Percentiles rank a stretch among this genome's conserved stretches.
These are phyloP conservation scores for Hansenula sp. DNA, from an alignment of 1,139 yeast genomes.

Conservation along the genomic window DNA sequence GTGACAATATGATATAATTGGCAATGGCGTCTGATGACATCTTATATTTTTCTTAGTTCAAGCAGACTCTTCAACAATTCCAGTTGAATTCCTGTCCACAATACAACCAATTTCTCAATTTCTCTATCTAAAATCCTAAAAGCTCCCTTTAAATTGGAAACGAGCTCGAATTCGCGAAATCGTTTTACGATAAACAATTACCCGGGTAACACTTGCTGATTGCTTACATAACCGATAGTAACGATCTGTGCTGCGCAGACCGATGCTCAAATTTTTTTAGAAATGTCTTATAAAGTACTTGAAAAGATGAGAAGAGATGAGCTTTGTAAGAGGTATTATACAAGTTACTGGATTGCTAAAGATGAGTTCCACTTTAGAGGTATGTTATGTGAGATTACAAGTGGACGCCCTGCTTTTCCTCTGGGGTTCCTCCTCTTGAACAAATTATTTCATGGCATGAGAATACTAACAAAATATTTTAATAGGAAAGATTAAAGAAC, in stretches of 20 bases:
- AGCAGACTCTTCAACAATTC: no score
- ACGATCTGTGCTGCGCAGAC: slow-evolving; percentile 4
- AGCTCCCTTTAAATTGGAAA: slow-evolving; percentile 9
- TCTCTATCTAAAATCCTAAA: slow-evolving; percentile 23
- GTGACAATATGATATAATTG: slow-evolving; percentile 34
- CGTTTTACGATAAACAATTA: no score
- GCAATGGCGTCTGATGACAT: slow-evolving; percentile 19
- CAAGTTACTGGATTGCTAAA: neutral
- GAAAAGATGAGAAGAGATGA: no score
- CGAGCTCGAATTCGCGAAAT: no score
- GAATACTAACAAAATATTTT: slow-evolving; percentile 10
- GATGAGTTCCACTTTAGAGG: slow-evolving; percentile 23
- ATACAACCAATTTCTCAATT: no score
- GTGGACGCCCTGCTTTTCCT: no score
- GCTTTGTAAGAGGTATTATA: neutral
- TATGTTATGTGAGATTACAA: no score
- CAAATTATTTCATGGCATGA: no score
- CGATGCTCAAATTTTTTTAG: slow-evolving; percentile 9
- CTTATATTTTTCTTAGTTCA: slow-evolving; percentile 7
- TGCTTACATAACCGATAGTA: neutral
- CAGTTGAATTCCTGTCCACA: no score
- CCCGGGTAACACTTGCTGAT: no score
- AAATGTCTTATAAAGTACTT: neutral
- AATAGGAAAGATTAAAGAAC: slow-evolving; percentile 21
- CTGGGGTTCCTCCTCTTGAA: no score